phyloP scores from a whole-genome alignment of 768 basidiomycete species.

The Grammothele lineata region DNA sequence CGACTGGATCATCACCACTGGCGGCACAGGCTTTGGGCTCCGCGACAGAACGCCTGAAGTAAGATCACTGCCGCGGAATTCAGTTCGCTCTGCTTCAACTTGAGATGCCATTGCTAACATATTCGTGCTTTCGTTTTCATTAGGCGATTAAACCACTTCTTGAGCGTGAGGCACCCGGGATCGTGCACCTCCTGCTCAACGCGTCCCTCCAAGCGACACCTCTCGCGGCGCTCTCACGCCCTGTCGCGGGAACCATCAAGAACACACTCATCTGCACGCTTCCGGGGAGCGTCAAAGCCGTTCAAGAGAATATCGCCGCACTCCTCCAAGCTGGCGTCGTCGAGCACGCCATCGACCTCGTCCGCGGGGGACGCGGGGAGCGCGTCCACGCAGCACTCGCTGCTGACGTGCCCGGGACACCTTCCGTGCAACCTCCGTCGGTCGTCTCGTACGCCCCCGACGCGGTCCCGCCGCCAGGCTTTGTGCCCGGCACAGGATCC shows the following conservation, averaged over 20 bases:
- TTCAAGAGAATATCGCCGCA: conserved; percentile 68
- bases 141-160: conserved; percentile 63
- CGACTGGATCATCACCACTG: conserved; percentile 79
- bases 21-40: conserved; percentile 83
- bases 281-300: conserved; percentile 83
- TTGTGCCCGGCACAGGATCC: too few species aligned
- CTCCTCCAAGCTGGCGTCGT: conserved; percentile 57
- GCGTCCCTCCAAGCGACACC: conserved; percentile 71
- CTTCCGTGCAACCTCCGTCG: too few species aligned
- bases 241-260: conserved; percentile 69
- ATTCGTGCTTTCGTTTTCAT: too few species aligned
- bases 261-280: conserved; percentile 73
- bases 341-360: conserved; percentile 68
- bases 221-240: conserved; percentile 77
- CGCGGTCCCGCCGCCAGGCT: too few species aligned
- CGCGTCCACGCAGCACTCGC: conserved; percentile 51
- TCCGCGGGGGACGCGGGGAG: conserved; percentile 63
- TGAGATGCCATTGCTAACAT: too few species aligned
- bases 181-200: conserved; percentile 70
- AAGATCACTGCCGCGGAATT: neutral
- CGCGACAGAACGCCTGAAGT: conserved; percentile 86
- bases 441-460: too few species aligned
- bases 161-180: conserved; percentile 61
- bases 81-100: neutral
- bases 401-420: conserved; percentile 14